Conservation (phyloP, 768 basidiomycete species). For the Pulveroboletus ravenelii region DNA sequence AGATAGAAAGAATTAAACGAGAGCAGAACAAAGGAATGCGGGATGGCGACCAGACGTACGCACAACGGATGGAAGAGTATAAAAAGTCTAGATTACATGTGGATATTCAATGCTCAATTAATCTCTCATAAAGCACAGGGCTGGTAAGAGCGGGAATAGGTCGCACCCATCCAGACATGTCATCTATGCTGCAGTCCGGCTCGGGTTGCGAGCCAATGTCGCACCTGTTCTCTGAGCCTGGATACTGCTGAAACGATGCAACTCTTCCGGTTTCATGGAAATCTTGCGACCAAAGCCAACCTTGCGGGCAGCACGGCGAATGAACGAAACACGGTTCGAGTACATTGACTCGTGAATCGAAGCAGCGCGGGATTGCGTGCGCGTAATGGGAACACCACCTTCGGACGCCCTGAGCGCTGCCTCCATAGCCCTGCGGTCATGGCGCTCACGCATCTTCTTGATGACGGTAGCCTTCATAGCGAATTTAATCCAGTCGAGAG, state of each 20-base stretch:
- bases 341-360: conserved; percentile 90
- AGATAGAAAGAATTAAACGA: conserved; percentile 9
- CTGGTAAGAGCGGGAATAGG: conserved; percentile 19
- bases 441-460: conserved; percentile 72
- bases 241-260: conserved; percentile 81
- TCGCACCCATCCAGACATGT: conserved; percentile 15
- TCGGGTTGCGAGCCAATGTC: conserved; percentile 73
- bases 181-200: conserved; percentile 49
- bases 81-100: conserved; percentile 32
- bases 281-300: conserved; percentile 84
- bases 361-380: conserved; percentile 86
- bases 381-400: conserved; percentile 62
- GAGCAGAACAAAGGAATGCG: conserved; percentile 15
- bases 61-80: conserved; percentile 15
- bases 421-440: conserved; percentile 38
- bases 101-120: conserved; percentile 29
- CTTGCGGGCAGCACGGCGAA: conserved; percentile 81
- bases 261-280: conserved; percentile 77
- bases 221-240: conserved; percentile 77
- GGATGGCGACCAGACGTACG: conserved; percentile 12
- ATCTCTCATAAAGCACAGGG: conserved; percentile 12
- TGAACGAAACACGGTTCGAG: conserved; percentile 93
- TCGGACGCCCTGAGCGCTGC: conserved; percentile 33
- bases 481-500: conserved; percentile 95
- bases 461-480: conserved; percentile 93